Evolutionary conservation across 805 yeast species (phyloP), one percentile per base, ranked within the genome.

Genomic region (Starmerella apis): DNA sequence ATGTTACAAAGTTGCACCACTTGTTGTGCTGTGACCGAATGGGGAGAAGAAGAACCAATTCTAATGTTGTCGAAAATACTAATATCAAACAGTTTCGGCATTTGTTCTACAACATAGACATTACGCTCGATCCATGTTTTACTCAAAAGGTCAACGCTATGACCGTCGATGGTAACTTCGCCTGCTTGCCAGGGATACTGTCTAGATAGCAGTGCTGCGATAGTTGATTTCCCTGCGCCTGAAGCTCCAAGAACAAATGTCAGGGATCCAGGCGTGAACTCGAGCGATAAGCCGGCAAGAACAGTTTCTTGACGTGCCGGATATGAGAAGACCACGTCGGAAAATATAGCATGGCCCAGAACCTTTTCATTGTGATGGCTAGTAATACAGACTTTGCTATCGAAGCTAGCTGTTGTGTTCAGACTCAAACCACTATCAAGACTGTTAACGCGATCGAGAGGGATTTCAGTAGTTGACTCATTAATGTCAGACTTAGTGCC

Each of bases 171-270:
- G 2, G 61, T 61, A 1, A 92, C 74, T 1, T 59, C 49, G 0
- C 98, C 98, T 0, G 62, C 49, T 4, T 65, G 56, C 0, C 71
- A 66, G 0, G 63, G 54, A 58, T 88, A 86, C 22, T 85, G 72
- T 24, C 75, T 75, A 48, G 83, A 62, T 0, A 92, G 58, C 2
- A 92, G 63, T 32, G 74, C 74, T 0, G 82, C 75, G 2, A 92
- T 53, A 0, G 97, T 83, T 0, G 97, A 90, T 63, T 92, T 92
- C 0, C 98, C 98, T 0, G 88, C 80, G 0, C 99, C 99, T 0
- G 96, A 87, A 53, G 74, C 72, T 0, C 99, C 99, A 37, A 92
- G 76, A 3, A 92, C 65, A 58, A 77, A 90, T 1, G 81, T 77
- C 6, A 76, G 61, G 28, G 66, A 56, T 1, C 75, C 71, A 0